Evolutionary conservation across 495 filamentous ascomycete species (phyloP).

Genomic region (Aspergillus saccharolyticus): DNA sequence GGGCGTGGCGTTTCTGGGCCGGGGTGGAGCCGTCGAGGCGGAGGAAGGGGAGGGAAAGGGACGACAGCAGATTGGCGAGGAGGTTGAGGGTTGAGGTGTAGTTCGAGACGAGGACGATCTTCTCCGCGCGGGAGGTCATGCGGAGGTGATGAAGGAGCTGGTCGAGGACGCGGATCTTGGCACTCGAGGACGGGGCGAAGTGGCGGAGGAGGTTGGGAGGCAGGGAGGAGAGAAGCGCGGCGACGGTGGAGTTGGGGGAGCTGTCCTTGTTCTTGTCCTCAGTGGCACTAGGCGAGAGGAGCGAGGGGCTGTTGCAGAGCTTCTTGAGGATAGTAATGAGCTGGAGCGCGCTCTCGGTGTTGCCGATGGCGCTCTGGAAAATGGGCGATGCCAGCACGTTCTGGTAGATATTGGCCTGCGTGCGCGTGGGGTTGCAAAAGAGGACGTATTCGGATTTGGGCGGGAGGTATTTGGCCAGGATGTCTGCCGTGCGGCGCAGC

Average conservation of each 20-base stretch:
- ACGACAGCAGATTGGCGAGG: slow-evolving; percentile 58
- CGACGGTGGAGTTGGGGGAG: slow-evolving; percentile 34
- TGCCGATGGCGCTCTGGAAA: slow-evolving; percentile 62
- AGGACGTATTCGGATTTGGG: slow-evolving; percentile 76
- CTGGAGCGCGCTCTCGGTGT: slow-evolving; percentile 62
- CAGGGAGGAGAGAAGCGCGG: slow-evolving; percentile 52
- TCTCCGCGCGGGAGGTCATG: slow-evolving; percentile 55
- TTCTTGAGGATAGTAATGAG: slow-evolving; percentile 79
- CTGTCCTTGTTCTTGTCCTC: slow-evolving; percentile 22
- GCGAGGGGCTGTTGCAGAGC: slow-evolving; percentile 71
- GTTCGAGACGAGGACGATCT: slow-evolving; percentile 77
- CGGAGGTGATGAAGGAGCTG: slow-evolving; percentile 59
- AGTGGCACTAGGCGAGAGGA: slow-evolving; percentile 48
- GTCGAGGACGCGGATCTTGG: slow-evolving; percentile 70
- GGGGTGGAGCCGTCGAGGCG: slow-evolving; percentile 73
- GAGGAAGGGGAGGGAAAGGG: slow-evolving; percentile 60
- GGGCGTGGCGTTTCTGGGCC: slow-evolving; percentile 59
- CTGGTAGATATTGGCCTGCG: slow-evolving; percentile 66
- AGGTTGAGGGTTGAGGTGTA: slow-evolving; percentile 75
- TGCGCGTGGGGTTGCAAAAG: slow-evolving; percentile 65
- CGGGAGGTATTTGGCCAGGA: slow-evolving; percentile 66
- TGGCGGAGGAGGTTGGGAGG: slow-evolving; percentile 54
- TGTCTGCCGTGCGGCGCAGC: slow-evolving; percentile 70
- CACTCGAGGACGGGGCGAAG: slow-evolving; percentile 55
- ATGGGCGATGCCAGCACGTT: slow-evolving; percentile 63